Base-by-base conservation (phyloP, 805 yeast genomes). In the Sugiyamaella boreocaroliniensis region DNA sequence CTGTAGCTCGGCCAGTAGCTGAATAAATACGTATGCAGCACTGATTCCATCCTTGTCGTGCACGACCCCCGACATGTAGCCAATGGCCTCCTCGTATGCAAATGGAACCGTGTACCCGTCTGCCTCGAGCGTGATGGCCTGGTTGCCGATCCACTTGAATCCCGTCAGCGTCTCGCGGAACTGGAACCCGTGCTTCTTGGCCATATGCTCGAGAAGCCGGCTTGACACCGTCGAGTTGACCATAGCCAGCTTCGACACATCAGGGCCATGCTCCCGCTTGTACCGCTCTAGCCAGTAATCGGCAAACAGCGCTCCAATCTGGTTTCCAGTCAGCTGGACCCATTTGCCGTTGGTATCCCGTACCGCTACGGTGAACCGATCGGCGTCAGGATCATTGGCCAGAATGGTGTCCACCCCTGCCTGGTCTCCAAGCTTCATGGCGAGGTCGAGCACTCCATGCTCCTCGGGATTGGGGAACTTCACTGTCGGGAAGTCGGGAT, bases 381-480 rank as follows among this genome's bases (percentile, higher is more conserved):
- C 99, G 0, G 98, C 99, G 68, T 92, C 99, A 0, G 99, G 99
- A 64, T 92, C 99, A 67, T 85, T 92, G 0, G 97, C 96, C 1
- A 92, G 61, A 1, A 92, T 92, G 29, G 89, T 65, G 2, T 70
- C 64, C 20, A 77, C 67, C 0, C 74, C 74, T 1, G 69, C 65
- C 5, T 61, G 60, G 42, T 86, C 82, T 0, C 96, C 97, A 2
- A 69, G 65, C 9, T 64, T 49, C 16, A 83, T 82, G 0, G 96
- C 92, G 49, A 84, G 64, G 58, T 81, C 85, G 51, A 93, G 72
- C 0, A 98, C 98, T 2, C 97, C 97, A 57, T 82, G 80, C 63
- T 92, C 99, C 67, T 92, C 99, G 0, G 99, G 99, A 63, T 92
- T 92, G 4, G 99, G 99, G 62, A 92, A 92, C 44, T 68, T 69